Evolutionary conservation across 805 yeast genomes (phyloP), one percentile per base, ranked within the genome.

Genomic region (Torulaspora indica): DNA sequence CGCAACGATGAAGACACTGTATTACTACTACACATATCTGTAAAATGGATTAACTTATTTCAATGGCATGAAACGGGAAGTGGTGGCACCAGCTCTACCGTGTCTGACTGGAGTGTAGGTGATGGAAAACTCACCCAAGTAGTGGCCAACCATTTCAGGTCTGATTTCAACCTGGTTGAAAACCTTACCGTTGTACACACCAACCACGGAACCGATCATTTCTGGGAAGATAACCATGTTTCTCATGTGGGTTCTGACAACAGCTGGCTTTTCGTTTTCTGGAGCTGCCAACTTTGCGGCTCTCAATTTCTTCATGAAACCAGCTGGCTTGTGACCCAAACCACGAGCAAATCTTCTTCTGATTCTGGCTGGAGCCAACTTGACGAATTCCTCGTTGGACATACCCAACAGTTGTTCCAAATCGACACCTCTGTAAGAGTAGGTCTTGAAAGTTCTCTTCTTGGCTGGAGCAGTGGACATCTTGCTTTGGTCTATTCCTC

Each of bases 101-200:
- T 95, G 99, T 82, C 95, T 88, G 73, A 91, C 97, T 72, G 99
- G 98, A 75, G 95, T 86, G 82, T 93, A 93, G 67, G 98, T 80
- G 77, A 93, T 93, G 69, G 98, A 91, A 88, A 93, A 93, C 81
- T 93, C 99, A 79, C 97, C 99, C 69, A 93, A 86, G 95, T 93
- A 93, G 85, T 91, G 96, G 73, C 98, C 98, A 72, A 91, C 90
- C 98, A 93, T 93, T 81, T 93, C 99, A 70, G 98, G 96, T 76
- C 79, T 89, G 77, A 93, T 78, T 77, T 93, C 99, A 74, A 93
- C 96, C 67, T 83, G 85, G 95, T 91, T 91, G 95, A 93, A 93
- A 66, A 79, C 87, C 81, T 93, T 93, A 79, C 99, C 99, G 83
- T 93, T 93, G 96, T 93, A 93, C 66, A 93, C 85, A 78, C 97